Conservation (phyloP, 257 asterid species). For the Ajuga chamaepitys region DNA sequence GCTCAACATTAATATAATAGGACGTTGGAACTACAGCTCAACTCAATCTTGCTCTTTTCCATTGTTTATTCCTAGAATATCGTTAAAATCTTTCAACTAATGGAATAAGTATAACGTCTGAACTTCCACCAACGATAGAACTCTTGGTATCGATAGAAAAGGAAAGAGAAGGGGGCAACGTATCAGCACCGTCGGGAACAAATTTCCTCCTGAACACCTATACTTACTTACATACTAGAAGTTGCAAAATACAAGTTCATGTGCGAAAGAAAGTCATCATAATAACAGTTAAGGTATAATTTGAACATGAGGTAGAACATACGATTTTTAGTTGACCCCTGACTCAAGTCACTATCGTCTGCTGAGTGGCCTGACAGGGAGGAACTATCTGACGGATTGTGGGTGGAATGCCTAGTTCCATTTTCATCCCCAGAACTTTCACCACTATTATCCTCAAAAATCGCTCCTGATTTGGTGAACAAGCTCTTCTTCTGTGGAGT, state of each 20-base stretch:
- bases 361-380: constrained; percentile 44
- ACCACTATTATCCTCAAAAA: constrained; percentile 40
- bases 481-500: constrained; percentile 32
- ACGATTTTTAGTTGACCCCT: constrained; percentile 44
- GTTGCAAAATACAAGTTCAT: background rate
- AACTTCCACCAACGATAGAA: background rate
- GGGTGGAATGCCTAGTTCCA: constrained; percentile 34
- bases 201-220: background rate
- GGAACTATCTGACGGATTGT: constrained; percentile 45
- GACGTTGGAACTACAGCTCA: background rate
- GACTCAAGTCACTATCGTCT: constrained; percentile 52
- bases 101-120: background rate
- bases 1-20: no score
- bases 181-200: background rate
- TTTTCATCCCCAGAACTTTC: constrained; percentile 55
- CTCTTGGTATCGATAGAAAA: background rate
- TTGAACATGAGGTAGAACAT: background rate
- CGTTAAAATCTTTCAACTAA: background rate
- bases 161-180: background rate
- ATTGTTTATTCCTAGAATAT: background rate
- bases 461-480: constrained; percentile 29
- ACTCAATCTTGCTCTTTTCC: background rate
- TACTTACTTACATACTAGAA: background rate
- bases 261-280: background rate
- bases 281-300: background rate